Percentiles rank a stretch among this genome's conserved stretches.
phyloP scores from a whole-genome alignment of 306 rosid genomes.

The Malus sieversii region DNA sequence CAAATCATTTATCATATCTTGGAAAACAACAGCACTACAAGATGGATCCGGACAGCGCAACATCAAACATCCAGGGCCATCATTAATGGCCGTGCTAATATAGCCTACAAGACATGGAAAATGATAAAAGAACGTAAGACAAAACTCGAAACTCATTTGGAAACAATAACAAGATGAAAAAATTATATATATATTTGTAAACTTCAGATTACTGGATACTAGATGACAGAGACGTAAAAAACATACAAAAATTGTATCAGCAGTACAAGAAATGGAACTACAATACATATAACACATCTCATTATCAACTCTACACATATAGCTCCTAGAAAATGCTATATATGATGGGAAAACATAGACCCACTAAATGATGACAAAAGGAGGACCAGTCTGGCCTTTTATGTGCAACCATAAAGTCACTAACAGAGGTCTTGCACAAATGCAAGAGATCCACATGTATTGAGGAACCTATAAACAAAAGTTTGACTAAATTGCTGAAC shows the following conservation, averaged over 20 bases:
- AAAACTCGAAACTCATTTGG: background rate
- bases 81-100: conserved; percentile 73
- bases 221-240: background rate
- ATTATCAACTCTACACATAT: background rate
- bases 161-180: background rate
- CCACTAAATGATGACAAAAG: background rate
- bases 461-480: background rate
- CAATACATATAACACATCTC: background rate
- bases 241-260: background rate
- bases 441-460: background rate
- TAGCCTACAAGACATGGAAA: conserved; percentile 35
- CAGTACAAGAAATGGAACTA: background rate
- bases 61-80: conserved; percentile 90
- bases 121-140: background rate
- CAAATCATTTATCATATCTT: conserved; percentile 61
- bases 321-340: background rate
- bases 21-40: conserved; percentile 73
- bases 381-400: background rate
- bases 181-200: background rate
- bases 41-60: conserved; percentile 91
- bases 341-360: background rate
- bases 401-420: background rate
- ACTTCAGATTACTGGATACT: background rate
- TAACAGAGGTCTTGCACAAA: background rate
- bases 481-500: background rate